Conservation (phyloP, 2,329 filamentous ascomycete genomes). For the Exophiala phaeomuriformis region DNA sequence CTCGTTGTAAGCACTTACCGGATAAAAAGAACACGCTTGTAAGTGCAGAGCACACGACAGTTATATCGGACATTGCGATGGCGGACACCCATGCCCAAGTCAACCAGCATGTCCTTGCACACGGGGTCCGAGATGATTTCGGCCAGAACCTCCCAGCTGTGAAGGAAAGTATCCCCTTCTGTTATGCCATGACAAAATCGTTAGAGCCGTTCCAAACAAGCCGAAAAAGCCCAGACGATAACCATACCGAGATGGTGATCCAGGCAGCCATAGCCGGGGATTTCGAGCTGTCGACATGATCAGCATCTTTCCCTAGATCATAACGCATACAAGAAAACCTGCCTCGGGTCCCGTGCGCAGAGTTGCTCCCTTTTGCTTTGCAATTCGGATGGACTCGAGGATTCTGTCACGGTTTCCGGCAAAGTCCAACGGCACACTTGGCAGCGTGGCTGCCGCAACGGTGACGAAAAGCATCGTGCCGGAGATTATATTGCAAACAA, state of each 20-base stretch:
- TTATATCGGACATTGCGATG: slow-evolving; percentile 54
- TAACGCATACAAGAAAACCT: slow-evolving; percentile 29
- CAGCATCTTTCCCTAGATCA: background rate
- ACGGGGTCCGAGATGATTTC: slow-evolving; percentile 54
- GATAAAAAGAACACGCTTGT: slow-evolving; percentile 63
- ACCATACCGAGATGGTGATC: slow-evolving; percentile 56
- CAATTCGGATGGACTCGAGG: slow-evolving; percentile 53
- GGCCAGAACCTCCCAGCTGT: slow-evolving; percentile 57
- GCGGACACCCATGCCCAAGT: slow-evolving; percentile 33
- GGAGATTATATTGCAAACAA: background rate
- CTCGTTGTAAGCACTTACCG: background rate
- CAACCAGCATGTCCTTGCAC: slow-evolving; percentile 59
- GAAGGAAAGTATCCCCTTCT: slow-evolving; percentile 47
- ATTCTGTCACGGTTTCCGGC: slow-evolving; percentile 58
- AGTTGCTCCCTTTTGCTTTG: slow-evolving; percentile 55
- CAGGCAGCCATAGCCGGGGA: slow-evolving; percentile 58
- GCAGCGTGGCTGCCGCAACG: slow-evolving; percentile 12
- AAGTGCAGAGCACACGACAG: slow-evolving; percentile 56
- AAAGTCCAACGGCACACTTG: slow-evolving; percentile 47
- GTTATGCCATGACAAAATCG: slow-evolving; percentile 24
- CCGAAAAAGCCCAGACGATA: slow-evolving; percentile 23
- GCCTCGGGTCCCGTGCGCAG: slow-evolving; percentile 53
- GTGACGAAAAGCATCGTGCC: slow-evolving; percentile 2
- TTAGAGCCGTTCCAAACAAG: slow-evolving; percentile 29
- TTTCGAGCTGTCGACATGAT: slow-evolving; percentile 36